Evolutionary conservation across 2,329 filamentous ascomycete species (phyloP), one percentile per base, ranked within the genome.

Genomic region (Diaporthe citrichinensis): DNA sequence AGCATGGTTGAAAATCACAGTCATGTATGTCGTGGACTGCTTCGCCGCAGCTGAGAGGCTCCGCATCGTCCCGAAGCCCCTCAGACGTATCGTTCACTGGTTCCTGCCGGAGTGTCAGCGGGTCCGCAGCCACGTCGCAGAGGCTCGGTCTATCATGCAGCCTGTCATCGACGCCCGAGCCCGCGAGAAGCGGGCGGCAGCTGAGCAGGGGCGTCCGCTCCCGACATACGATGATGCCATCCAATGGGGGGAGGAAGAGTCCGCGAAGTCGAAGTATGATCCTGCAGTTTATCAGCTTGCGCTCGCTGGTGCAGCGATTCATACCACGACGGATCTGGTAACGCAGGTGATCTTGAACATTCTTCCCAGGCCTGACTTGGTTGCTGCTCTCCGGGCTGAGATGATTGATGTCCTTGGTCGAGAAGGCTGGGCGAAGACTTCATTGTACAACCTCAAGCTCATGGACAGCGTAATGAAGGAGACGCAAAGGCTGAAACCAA

Each of bases 221-320:
- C 51, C n/a, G 51, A 28, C n/a, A 53, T 53, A 17, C 10, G 51
- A 53, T 15, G 51, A 53, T 28, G 51, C 51, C n/a, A 53, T 15
- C 7, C 51, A 53, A 25, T 53, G 51, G 51, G 12, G 10, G 28
- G 51, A 53, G 51, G 51, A 53, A 53, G 51, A 53, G 51, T 53
- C 51, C 10, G 51, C 51, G 14, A 53, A 53, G 51, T 53, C 51
- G n/a, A 53, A 53, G 51, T 53, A 53, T 28, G 51, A 53, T 15
- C 51, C 51, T 14, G 51, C 51, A 28, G 28, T 53, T 28, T 53
- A 53, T n/a, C 51, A 53, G 51, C 51, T 53, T 53, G 51, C 51
- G n/a, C 51, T 53, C 51, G 51, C 51, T 53, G 51, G 51, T 53
- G 51, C 51, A 53, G 51, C 51, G n/a, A 53, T 53, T 28, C 51